Percentiles rank a stretch among this genome's conserved stretches.
phyloP scores from a whole-genome alignment of 2,329 filamentous ascomycete species.

The Pyrenochaeta sp. region DNA sequence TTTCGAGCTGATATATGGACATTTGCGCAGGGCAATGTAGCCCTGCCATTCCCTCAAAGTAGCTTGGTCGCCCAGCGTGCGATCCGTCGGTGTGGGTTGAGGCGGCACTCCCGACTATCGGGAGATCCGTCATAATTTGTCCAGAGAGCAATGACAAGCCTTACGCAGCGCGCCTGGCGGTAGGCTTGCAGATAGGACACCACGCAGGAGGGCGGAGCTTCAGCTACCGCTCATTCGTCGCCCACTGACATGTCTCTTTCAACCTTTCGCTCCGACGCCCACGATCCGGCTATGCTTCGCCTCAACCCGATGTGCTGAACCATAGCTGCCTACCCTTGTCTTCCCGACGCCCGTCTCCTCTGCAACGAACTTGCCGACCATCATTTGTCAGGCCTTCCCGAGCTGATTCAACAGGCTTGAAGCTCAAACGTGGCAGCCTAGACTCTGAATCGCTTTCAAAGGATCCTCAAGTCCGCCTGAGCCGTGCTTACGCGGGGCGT shows the following conservation, averaged over 20 bases:
- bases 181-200: constrained; percentile 23
- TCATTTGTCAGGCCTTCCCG: too few relatives aligned
- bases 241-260: constrained; percentile 11
- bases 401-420: neutral
- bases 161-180: constrained; percentile 27
- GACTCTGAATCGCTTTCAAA: neutral
- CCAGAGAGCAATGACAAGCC: constrained; percentile 31
- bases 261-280: constrained; percentile 1
- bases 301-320: constrained; percentile 5
- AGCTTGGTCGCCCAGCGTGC: constrained; percentile 12
- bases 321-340: constrained; percentile 1
- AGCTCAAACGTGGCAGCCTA: constrained; percentile 3
- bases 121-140: constrained; percentile 38
- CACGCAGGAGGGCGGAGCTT: constrained; percentile 17
- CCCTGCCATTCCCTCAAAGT: constrained; percentile 17
- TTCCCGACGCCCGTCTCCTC: neutral
- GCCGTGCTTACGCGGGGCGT: constrained; percentile 29
- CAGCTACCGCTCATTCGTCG: constrained; percentile 12
- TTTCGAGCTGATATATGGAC: neutral
- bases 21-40: neutral
- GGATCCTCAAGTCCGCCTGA: constrained; percentile 1
- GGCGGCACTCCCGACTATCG: constrained; percentile 13
- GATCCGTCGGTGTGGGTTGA: constrained; percentile 4
- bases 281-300: constrained; percentile 8
- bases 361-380: too few relatives aligned